Evolutionary conservation across 2,329 filamentous ascomycete species (phyloP).

Genomic region (Aspergillus brunneoviolaceus): DNA sequence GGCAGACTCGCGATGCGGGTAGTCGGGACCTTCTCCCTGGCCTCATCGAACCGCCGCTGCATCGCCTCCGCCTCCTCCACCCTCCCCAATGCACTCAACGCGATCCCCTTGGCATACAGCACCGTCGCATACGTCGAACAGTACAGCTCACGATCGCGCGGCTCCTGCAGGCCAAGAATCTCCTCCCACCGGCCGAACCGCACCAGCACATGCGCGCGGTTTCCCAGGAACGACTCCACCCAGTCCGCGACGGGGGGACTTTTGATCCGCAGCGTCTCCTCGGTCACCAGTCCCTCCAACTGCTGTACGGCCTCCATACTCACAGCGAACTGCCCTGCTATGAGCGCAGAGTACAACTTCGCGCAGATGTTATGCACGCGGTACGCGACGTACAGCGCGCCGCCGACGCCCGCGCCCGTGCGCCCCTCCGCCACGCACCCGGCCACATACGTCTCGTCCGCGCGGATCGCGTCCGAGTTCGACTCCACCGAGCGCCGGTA

Average conservation of each 20-base stretch:
- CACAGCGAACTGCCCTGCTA: constrained; percentile 62
- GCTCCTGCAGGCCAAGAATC: constrained; percentile 57
- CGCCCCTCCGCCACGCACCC: constrained; percentile 61
- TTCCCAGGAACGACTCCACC: constrained; percentile 68
- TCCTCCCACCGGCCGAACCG: constrained; percentile 72
- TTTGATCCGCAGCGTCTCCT: constrained; percentile 61
- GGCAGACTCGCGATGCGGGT: constrained; percentile 63
- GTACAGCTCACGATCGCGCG: constrained; percentile 60
- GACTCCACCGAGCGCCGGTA: constrained; percentile 66
- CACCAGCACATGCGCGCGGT: constrained; percentile 67
- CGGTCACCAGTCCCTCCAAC: constrained; percentile 63
- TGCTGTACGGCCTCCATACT: constrained; percentile 59
- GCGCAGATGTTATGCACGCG: constrained; percentile 73
- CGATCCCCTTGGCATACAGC: constrained; percentile 67
- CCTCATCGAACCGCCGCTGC: constrained; percentile 52
- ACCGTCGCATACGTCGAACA: constrained; percentile 67
- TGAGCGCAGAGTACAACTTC: constrained; percentile 73
- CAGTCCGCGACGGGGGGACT: constrained; percentile 75
- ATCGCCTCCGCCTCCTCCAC: constrained; percentile 55
- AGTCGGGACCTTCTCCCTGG: constrained; percentile 53
- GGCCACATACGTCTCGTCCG: constrained; percentile 65
- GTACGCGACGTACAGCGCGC: constrained; percentile 74
- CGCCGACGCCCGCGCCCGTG: constrained; percentile 55
- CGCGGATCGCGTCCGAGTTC: constrained; percentile 64
- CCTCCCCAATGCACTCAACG: constrained; percentile 58